Percentiles rank a stretch among this genome's conserved stretches.
Evolutionary conservation across 345 rosid species (phyloP).

Genomic region (Corchorus capsularis): DNA sequence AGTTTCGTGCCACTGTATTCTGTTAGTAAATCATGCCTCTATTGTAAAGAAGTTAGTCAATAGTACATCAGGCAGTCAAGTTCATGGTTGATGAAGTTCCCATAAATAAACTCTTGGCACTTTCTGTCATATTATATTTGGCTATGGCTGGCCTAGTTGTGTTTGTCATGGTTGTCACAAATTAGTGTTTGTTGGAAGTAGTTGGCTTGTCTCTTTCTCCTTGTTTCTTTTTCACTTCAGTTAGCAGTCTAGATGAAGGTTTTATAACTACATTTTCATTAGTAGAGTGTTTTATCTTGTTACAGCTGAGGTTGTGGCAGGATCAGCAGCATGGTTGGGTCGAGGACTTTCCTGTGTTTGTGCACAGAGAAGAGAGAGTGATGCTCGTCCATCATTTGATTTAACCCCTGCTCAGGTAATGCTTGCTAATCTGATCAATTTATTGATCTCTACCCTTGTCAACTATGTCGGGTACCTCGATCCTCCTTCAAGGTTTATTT

Average conservation of each 20-base stretch:
- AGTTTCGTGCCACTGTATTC: not conserved
- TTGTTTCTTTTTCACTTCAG: not conserved
- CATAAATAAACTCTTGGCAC: not conserved
- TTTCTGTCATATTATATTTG: not conserved
- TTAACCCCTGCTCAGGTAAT: constrained; percentile 87
- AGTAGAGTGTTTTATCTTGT: constrained; percentile 36
- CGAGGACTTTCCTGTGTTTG: constrained; percentile 99
- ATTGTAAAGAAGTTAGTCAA: not conserved
- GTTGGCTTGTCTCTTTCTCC: not conserved
- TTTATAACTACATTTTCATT: constrained; percentile 28
- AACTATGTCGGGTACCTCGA: not conserved
- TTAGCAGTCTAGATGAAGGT: constrained; percentile 18
- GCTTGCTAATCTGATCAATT: not conserved
- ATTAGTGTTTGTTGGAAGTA: constrained; percentile 1
- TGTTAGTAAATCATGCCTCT: not conserved
- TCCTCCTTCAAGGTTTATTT: not conserved
- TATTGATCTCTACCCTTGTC: not conserved
- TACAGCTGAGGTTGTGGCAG: constrained; percentile 98
- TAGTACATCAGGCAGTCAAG: not conserved
- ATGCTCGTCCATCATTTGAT: constrained; percentile 92
- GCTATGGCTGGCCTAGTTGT: too few relatives aligned
- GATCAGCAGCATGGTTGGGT: constrained; percentile 99
- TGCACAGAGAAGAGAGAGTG: constrained; percentile 86
- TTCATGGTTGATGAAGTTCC: not conserved
- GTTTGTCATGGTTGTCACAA: too few relatives aligned